A percentile compares a stretch with the other conserved stretches of the same genome.
These are phyloP conservation scores for Prunella vulgaris DNA, from an alignment of 257 asterid genomes.

Conservation along the genomic window DNA sequence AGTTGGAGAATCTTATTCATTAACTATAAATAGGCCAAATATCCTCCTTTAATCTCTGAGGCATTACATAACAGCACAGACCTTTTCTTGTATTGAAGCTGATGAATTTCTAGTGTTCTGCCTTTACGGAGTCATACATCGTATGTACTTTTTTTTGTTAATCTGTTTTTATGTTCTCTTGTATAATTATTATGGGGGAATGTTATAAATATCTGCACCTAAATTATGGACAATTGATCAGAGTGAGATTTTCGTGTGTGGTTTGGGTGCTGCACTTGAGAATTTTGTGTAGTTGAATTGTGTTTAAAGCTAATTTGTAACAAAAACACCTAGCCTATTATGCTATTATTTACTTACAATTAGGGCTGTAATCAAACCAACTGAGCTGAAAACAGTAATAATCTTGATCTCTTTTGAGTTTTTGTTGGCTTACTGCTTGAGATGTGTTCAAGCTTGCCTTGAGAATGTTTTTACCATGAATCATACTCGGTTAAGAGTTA, in stretches of 20 bases:
- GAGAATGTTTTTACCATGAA: too few species aligned
- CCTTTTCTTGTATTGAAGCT: neutral
- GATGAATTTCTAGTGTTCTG: neutral
- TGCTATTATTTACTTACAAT: neutral
- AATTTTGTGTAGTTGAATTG: slow-evolving; percentile 6
- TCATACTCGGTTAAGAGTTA: too few species aligned
- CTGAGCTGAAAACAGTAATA: neutral
- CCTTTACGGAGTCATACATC: neutral
- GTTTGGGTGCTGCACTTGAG: neutral
- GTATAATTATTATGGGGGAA: neutral
- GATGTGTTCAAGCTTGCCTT: too few species aligned
- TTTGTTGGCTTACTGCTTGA: too few species aligned
- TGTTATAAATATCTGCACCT: neutral
- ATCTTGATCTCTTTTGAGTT: too few species aligned
- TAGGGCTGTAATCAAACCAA: neutral
- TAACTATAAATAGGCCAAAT: neutral
- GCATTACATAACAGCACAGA: neutral
- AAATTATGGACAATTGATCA: neutral
- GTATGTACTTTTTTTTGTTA: neutral
- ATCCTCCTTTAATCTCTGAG: neutral
- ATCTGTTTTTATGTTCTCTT: neutral
- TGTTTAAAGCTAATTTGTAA: neutral
- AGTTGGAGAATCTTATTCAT: neutral
- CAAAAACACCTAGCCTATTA: neutral
- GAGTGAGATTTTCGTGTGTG: neutral